These are phyloP conservation scores for Eucalyptus decipiens DNA, from an alignment of 345 rosid species.

Conservation along the genomic window DNA sequence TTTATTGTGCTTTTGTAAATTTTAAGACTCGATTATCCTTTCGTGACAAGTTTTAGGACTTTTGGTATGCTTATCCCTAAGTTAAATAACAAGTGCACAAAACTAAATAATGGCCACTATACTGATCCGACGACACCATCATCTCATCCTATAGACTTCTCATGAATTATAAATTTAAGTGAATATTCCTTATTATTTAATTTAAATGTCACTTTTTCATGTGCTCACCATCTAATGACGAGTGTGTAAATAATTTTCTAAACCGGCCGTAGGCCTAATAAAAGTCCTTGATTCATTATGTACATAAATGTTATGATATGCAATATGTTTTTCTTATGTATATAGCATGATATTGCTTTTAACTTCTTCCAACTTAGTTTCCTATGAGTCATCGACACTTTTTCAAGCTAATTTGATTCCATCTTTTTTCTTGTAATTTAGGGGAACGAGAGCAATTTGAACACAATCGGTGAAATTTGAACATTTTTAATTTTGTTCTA, in stretches of 20 bases:
- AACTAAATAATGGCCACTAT: background rate
- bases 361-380: background rate
- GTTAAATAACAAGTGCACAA: background rate
- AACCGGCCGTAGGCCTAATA: background rate
- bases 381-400: background rate
- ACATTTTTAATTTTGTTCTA: background rate
- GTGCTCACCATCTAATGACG: background rate
- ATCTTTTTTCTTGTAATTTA: background rate
- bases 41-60: too few species aligned
- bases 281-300: background rate
- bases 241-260: background rate
- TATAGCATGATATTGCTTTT: background rate
- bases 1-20: accelerated
- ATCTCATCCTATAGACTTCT: background rate
- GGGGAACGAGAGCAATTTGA: background rate
- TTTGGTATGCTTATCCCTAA: background rate
- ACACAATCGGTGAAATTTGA: background rate
- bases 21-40: accelerated
- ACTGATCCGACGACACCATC: background rate
- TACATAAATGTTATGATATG: background rate
- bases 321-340: background rate
- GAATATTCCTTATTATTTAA: background rate
- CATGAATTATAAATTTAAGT: background rate
- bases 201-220: too few species aligned
- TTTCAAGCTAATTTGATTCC: background rate